These are phyloP conservation scores for Domatiomyces globalis DNA, from an alignment of 2,329 filamentous ascomycete species.

Conservation along the genomic window DNA sequence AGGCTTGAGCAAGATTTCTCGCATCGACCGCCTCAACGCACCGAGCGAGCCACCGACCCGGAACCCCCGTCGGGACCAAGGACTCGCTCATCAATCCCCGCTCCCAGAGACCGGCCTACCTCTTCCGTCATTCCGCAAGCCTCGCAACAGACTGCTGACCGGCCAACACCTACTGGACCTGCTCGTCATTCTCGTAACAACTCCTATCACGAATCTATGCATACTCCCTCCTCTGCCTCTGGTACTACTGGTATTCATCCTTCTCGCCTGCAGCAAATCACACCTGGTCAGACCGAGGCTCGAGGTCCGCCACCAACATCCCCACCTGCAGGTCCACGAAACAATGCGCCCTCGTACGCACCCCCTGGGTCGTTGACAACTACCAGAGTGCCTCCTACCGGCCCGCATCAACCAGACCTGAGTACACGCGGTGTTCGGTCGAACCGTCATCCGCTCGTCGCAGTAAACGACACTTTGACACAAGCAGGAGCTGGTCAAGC, in stretches of 20 bases:
- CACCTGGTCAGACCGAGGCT: constrained; percentile 11
- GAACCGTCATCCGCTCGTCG: constrained; percentile 30
- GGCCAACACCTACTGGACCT: constrained; percentile 31
- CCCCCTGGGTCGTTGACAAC: constrained; percentile 25
- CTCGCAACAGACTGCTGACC: constrained; percentile 21
- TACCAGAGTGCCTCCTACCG: constrained; percentile 25
- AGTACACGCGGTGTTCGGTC: constrained; percentile 27
- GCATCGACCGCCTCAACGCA: constrained; percentile 28
- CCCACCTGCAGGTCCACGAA: constrained; percentile 29
- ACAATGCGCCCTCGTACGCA: constrained; percentile 21
- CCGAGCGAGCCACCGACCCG: constrained; percentile 24
- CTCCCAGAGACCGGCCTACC: constrained; percentile 11
- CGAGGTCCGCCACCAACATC: constrained; percentile 14
- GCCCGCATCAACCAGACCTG: constrained; percentile 25
- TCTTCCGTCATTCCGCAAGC: constrained; percentile 11
- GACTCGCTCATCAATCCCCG: constrained; percentile 19
- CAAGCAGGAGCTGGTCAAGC: constrained; percentile 25
- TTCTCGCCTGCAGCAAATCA: constrained; percentile 36
- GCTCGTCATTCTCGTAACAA: constrained; percentile 25
- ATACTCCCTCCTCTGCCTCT: constrained; percentile 21
- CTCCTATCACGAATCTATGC: constrained; percentile 22
- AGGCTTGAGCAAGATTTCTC: constrained; percentile 30
- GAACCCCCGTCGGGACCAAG: constrained; percentile 44
- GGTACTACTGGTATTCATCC: constrained; percentile 39
- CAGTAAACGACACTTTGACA: constrained; percentile 34